Evolutionary conservation across 2,329 filamentous ascomycete genomes (phyloP).

Genomic region (Trichoderma sp.): DNA sequence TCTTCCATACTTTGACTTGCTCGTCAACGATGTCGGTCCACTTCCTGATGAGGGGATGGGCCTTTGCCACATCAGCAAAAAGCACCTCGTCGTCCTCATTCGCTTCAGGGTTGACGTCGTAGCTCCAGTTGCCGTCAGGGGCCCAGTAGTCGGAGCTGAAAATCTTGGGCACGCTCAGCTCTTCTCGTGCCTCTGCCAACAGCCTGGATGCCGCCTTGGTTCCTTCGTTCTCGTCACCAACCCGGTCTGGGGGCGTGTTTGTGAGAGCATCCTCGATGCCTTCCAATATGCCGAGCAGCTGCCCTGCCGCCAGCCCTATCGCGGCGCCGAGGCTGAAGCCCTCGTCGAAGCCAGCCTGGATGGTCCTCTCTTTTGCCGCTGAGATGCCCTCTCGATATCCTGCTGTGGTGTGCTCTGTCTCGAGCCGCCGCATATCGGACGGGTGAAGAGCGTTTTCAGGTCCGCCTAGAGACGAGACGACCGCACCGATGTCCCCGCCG

Average conservation of each 20-base stretch:
- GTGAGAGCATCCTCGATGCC: constrained; percentile 61
- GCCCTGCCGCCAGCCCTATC: constrained; percentile 73
- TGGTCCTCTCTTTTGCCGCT: constrained; percentile 70
- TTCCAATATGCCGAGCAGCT: constrained; percentile 75
- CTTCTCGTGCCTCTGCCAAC: constrained; percentile 55
- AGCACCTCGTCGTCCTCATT: constrained; percentile 49
- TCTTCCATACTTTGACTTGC: constrained; percentile 41
- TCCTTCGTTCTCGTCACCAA: constrained; percentile 31
- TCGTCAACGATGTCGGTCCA: constrained; percentile 54
- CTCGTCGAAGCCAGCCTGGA: constrained; percentile 90
- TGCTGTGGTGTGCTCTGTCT: constrained; percentile 75
- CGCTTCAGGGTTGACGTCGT: constrained; percentile 48
- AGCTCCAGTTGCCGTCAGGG: constrained; percentile 72
- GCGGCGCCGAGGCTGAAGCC: constrained; percentile 83
- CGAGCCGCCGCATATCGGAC: constrained; percentile 72
- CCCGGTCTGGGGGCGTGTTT: constrained; percentile 30
- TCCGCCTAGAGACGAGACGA: not conserved
- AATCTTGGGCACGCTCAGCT: constrained; percentile 63
- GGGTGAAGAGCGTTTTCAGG: constrained; percentile 41
- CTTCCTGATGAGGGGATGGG: constrained; percentile 67
- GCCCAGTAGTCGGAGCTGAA: constrained; percentile 70
- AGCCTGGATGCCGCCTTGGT: constrained; percentile 38
- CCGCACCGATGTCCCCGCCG: not conserved
- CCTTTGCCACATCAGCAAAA: constrained; percentile 64
- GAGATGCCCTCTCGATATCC: constrained; percentile 90